These are phyloP conservation scores for Myriosclerotinia scirpicola DNA, from an alignment of 2,329 filamentous ascomycete species.

Conservation along the genomic window DNA sequence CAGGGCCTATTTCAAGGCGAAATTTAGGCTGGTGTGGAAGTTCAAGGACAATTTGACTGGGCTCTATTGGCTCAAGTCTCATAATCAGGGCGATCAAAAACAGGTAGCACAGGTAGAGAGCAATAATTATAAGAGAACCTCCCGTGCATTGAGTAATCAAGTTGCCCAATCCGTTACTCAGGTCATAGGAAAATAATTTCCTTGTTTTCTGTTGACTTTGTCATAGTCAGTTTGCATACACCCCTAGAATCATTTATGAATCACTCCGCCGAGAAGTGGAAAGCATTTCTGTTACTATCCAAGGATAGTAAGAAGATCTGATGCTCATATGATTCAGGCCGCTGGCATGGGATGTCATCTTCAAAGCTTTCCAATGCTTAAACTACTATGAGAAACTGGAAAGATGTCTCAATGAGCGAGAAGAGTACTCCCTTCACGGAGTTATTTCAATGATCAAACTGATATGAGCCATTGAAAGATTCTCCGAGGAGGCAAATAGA, in stretches of 20 bases:
- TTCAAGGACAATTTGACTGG: neutral
- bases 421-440: neutral
- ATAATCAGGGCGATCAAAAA: conserved; percentile 10
- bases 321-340: neutral
- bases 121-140: neutral
- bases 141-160: neutral
- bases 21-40: conserved; percentile 8
- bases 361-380: neutral
- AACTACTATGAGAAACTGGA: neutral
- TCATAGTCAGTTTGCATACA: neutral
- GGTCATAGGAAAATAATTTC: neutral
- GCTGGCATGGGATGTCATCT: neutral
- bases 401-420: neutral
- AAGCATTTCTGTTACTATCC: neutral
- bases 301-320: neutral
- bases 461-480: neutral
- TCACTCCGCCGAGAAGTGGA: neutral
- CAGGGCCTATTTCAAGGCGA: conserved; percentile 3
- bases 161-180: neutral
- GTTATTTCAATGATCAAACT: neutral
- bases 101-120: conserved; percentile 1
- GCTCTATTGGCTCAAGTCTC: neutral
- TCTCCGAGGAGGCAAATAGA: neutral
- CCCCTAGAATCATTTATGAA: neutral
- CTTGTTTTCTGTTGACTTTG: neutral